Evolutionary conservation across 106 monocot genomes (phyloP).

Genomic region (Alisma plantagoaquatica): DNA sequence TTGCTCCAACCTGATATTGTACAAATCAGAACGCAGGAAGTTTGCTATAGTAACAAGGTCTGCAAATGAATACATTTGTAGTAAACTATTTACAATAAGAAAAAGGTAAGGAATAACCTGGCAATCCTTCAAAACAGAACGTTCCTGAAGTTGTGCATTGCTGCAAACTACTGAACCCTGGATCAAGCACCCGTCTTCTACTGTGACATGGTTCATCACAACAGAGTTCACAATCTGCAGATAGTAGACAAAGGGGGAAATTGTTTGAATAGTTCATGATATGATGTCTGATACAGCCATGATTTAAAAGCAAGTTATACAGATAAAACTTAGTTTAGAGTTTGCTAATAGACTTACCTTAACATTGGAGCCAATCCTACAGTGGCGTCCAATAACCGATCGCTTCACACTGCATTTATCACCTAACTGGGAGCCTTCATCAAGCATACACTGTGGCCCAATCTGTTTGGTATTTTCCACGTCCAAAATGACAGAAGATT

Average conservation of each 20-base stretch:
- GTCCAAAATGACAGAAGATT: too few species aligned
- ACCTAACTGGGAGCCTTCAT: conserved; percentile 88
- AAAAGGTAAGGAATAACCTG: conserved; percentile 68
- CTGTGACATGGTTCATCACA: conserved; percentile 96
- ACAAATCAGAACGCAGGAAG: too few species aligned
- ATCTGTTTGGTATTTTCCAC: too few species aligned
- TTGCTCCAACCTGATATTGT: conserved; percentile 46
- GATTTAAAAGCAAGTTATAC: too few species aligned
- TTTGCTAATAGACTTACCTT: conserved; percentile 58
- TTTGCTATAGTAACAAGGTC: too few species aligned
- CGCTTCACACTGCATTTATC: conserved; percentile 97
- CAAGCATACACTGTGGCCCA: conserved; percentile 92
- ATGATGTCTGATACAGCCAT: too few species aligned
- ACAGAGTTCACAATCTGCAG: conserved; percentile 89
- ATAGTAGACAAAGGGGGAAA: too few species aligned
- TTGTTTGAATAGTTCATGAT: too few species aligned
- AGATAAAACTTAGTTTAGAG: too few species aligned
- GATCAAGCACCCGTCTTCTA: conserved; percentile 89
- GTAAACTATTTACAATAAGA: too few species aligned
- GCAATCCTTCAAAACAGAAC: conserved; percentile 82
- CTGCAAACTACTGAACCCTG: conserved; percentile 92
- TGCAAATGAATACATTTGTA: too few species aligned
- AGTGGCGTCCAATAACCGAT: conserved; percentile 91
- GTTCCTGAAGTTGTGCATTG: conserved; percentile 91
- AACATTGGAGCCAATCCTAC: conserved; percentile 98